Percentiles rank a stretch among this genome's conserved stretches.
phyloP scores from a whole-genome alignment of 164 flowering plant genomes.

The Dillenia turbinata region DNA sequence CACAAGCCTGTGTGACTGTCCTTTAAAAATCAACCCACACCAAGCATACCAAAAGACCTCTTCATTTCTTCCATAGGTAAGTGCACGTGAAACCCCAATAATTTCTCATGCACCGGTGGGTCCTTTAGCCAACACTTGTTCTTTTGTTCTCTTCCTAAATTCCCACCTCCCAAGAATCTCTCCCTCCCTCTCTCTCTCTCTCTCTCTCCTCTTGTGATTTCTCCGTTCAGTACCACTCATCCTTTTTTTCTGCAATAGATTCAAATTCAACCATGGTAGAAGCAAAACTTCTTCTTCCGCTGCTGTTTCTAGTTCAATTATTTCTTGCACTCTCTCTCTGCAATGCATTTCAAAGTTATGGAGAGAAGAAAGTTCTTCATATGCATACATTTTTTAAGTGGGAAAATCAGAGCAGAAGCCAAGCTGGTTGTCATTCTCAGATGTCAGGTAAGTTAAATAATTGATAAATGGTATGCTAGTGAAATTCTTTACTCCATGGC shows the following conservation, averaged over 20 bases:
- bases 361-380: conserved; percentile 34
- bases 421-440: conserved; percentile 32
- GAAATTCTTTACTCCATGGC: conserved; percentile 11
- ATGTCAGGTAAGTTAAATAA: conserved; percentile 54
- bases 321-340: conserved; percentile 11
- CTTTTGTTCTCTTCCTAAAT: conserved; percentile 61
- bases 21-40: not conserved
- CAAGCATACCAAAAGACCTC: not conserved
- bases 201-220: conserved; percentile 3
- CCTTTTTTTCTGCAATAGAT: conserved; percentile 11
- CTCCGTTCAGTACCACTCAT: conserved; percentile 5
- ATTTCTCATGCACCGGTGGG: conserved; percentile 80
- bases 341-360: conserved; percentile 19
- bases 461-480: not conserved
- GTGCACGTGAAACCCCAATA: conserved; percentile 76
- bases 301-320: conserved; percentile 12
- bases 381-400: conserved; percentile 26
- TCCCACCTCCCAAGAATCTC: conserved; percentile 56
- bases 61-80: conserved; percentile 13
- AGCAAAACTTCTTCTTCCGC: conserved; percentile 12
- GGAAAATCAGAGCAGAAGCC: conserved; percentile 17
- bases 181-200: conserved; percentile 10
- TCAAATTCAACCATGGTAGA: conserved; percentile 24
- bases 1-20: too few relatives aligned
- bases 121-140: conserved; percentile 45